Percentiles rank a stretch among this genome's conserved stretches.
These are phyloP conservation scores for Candida dendrica DNA, from an alignment of 805 yeast species.

Conservation along the genomic window DNA sequence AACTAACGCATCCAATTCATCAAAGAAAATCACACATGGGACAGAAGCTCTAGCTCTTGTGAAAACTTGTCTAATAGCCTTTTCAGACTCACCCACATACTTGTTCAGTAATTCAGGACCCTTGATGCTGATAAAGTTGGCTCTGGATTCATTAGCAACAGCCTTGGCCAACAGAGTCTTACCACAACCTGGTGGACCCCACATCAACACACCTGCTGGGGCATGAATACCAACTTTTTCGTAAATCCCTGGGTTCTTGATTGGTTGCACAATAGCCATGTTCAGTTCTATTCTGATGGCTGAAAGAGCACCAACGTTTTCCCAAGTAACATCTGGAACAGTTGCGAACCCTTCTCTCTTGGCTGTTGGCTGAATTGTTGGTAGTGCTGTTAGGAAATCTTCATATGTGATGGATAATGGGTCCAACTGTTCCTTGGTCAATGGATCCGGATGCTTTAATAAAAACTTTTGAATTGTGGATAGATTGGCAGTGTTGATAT, in stretches of 20 bases:
- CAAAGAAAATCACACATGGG: conserved; percentile 93
- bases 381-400: conserved; percentile 81
- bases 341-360: conserved; percentile 98
- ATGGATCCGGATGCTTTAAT: conserved; percentile 67
- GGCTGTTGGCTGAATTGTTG: conserved; percentile 93
- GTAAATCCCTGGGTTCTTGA: conserved; percentile 84
- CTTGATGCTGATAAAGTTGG: conserved; percentile 90
- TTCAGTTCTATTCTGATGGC: conserved; percentile 82
- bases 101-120: conserved; percentile 94
- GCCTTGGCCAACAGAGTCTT: conserved; percentile 94
- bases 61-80: conserved; percentile 90
- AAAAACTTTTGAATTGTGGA: conserved; percentile 73
- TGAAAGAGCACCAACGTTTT: conserved; percentile 83
- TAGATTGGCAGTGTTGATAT: conserved; percentile 27
- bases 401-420: conserved; percentile 69
- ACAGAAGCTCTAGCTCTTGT: conserved; percentile 86
- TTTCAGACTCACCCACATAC: conserved; percentile 93
- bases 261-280: conserved; percentile 97
- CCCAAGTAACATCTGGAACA: conserved; percentile 96
- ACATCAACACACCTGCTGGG: conserved; percentile 92
- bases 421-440: conserved; percentile 66
- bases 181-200: conserved; percentile 99
- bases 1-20: conserved; percentile 92
- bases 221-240: conserved; percentile 90
- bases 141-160: conserved; percentile 94